A percentile compares a stretch with the other conserved stretches of the same genome.
Conservation (phyloP, 2,329 filamentous ascomycete species). For the Colletotrichum tanaceti region DNA sequence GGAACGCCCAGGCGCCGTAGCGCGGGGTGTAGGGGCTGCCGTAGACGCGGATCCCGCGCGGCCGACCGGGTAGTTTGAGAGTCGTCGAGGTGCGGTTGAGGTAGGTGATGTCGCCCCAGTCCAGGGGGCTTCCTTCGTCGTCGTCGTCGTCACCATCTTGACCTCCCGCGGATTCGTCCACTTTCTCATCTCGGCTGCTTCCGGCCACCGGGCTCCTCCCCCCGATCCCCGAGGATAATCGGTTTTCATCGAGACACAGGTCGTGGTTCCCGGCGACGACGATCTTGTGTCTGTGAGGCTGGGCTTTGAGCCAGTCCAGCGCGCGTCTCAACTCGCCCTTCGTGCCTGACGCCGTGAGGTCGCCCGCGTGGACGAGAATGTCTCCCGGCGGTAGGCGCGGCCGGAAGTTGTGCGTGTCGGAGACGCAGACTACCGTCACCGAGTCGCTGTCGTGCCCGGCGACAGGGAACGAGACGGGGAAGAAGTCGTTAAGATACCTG, state of each 20-base stretch:
- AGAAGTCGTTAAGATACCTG: conserved; percentile 16
- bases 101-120: conserved; percentile 45
- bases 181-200: conserved; percentile 26
- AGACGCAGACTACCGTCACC: conserved; percentile 53
- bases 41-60: conserved; percentile 46
- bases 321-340: conserved; percentile 53
- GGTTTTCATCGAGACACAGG: conserved; percentile 46
- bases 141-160: neutral
- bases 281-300: conserved; percentile 57
- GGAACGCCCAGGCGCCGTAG: conserved; percentile 56
- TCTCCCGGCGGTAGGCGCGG: conserved; percentile 55
- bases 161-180: neutral
- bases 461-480: conserved; percentile 19
- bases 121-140: conserved; percentile 18
- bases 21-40: conserved; percentile 51
- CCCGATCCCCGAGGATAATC: neutral
- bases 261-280: conserved; percentile 62
- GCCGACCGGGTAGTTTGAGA: conserved; percentile 44
- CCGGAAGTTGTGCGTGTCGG: conserved; percentile 57
- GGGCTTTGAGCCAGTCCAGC: conserved; percentile 55
- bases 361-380: conserved; percentile 60
- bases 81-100: conserved; percentile 43
- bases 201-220: neutral
- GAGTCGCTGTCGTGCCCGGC: neutral
- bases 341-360: conserved; percentile 60